A percentile compares a stretch with the other conserved stretches of the same genome.
Evolutionary conservation across 176 grass and related monocot species (phyloP).

Genomic region (Raddia guianensis): DNA sequence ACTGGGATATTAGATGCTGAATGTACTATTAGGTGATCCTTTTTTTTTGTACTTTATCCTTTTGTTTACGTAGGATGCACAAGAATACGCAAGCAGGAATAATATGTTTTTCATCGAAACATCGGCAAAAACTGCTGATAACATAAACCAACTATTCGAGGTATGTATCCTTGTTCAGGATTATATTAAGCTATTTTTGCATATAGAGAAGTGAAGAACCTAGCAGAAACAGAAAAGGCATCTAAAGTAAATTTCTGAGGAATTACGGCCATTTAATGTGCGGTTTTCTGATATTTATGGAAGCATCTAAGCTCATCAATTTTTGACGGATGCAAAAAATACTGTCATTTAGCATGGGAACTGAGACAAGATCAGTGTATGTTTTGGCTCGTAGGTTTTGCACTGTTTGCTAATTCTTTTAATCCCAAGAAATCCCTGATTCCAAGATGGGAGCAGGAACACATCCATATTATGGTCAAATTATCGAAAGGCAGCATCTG

Average conservation of each 20-base stretch:
- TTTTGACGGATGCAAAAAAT: conserved; percentile 26
- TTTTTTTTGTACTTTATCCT: conserved; percentile 11
- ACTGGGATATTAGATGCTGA: conserved; percentile 29
- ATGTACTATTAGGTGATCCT: conserved; percentile 11
- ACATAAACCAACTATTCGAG: conserved; percentile 89
- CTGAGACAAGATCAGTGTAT: neutral
- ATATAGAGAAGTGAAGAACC: neutral
- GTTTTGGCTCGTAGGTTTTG: neutral
- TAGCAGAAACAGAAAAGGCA: conserved; percentile 9
- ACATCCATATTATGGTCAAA: neutral
- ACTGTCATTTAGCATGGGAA: neutral
- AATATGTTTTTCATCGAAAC: conserved; percentile 89
- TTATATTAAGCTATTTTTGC: conserved; percentile 19
- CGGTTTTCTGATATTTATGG: neutral
- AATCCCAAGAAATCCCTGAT: neutral
- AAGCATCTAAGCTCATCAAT: neutral
- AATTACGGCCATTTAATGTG: neutral
- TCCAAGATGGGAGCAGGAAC: conserved; percentile 5
- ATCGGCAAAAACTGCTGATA: conserved; percentile 82
- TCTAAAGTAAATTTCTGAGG: neutral
- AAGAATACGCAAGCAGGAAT: conserved; percentile 66
- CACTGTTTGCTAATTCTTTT: conserved; percentile 1
- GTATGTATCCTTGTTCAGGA: conserved; percentile 36
- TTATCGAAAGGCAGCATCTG: conserved; percentile 4
- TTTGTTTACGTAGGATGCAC: conserved; percentile 60